Evolutionary conservation across 2,329 filamentous ascomycete species (phyloP).

Genomic region (Davidsoniella virescens): DNA sequence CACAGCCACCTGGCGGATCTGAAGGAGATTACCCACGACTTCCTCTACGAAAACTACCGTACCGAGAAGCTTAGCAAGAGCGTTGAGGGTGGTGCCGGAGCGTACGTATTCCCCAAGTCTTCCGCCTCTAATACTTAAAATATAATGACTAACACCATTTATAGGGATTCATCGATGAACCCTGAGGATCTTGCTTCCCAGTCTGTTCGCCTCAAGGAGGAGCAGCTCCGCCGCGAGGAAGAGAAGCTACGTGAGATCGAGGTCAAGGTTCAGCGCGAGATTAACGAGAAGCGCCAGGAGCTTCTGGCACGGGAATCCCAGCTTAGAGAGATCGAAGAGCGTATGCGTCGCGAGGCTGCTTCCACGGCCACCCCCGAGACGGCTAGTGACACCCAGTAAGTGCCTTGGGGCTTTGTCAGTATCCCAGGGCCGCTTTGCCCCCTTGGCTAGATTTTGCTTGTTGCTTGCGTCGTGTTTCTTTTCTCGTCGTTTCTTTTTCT

Average conservation of each 20-base stretch:
- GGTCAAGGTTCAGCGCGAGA: slow-evolving; percentile 98
- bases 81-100: slow-evolving; percentile 75
- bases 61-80: slow-evolving; percentile 99
- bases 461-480: slow-evolving; percentile 31
- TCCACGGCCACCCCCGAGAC: slow-evolving; percentile 25
- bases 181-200: slow-evolving; percentile 93
- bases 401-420: slow-evolving; percentile 1
- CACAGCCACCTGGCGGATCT: slow-evolving; percentile 96
- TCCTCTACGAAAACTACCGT: slow-evolving; percentile 99
- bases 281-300: slow-evolving; percentile 99
- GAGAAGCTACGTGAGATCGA: slow-evolving; percentile 99
- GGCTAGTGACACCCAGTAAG: slow-evolving; percentile 31
- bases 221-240: slow-evolving; percentile 96
- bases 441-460: slow-evolving; percentile 20
- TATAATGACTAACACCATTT: slow-evolving; percentile 6
- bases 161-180: slow-evolving; percentile 78
- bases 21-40: slow-evolving; percentile 99
- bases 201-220: slow-evolving; percentile 97
- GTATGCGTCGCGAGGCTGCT: slow-evolving; percentile 79
- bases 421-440: slow-evolving; percentile 1
- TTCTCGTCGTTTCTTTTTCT: slow-evolving; percentile 13
- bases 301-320: slow-evolving; percentile 93
- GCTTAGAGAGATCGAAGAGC: slow-evolving; percentile 94
- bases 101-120: slow-evolving; percentile 43
- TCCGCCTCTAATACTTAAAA: slow-evolving; percentile 19